Percentiles rank a stretch among this genome's conserved stretches.
These are phyloP conservation scores for Cymbopogon citratus DNA, from an alignment of 176 grass and related monocot genomes.

Conservation along the genomic window DNA sequence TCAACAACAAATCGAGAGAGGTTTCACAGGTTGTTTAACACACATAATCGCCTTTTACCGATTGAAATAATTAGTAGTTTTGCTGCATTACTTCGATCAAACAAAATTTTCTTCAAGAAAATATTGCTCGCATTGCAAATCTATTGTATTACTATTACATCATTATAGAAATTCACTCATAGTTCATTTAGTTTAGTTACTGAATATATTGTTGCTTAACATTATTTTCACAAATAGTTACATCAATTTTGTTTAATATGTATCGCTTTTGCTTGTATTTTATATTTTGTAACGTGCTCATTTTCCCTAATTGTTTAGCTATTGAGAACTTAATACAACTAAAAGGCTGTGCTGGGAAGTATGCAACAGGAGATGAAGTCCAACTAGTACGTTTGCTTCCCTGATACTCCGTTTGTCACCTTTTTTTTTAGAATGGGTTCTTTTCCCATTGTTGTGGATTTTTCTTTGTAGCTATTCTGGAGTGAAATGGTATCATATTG, in stretches of 20 bases:
- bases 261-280: neutral
- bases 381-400: constrained; percentile 48
- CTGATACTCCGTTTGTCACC: neutral
- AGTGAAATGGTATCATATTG: neutral
- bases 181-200: constrained; percentile 1
- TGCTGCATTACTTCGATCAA: neutral
- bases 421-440: neutral
- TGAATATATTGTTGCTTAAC: neutral
- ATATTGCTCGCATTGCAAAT: neutral
- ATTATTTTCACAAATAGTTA: neutral
- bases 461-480: neutral
- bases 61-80: neutral
- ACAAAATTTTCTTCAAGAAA: constrained; percentile 1
- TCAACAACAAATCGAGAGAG: constrained; percentile 46
- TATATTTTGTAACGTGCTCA: constrained; percentile 2
- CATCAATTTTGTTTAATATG: neutral
- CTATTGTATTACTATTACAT: neutral
- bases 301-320: constrained; percentile 34
- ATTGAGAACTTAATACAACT: constrained; percentile 55
- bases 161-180: neutral
- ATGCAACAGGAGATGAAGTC: constrained; percentile 72
- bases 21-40: constrained; percentile 44
- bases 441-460: neutral
- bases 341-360: constrained; percentile 57
- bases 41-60: neutral